phyloP scores from a whole-genome alignment of 768 basidiomycete genomes.

The Lactifluus echinatus region DNA sequence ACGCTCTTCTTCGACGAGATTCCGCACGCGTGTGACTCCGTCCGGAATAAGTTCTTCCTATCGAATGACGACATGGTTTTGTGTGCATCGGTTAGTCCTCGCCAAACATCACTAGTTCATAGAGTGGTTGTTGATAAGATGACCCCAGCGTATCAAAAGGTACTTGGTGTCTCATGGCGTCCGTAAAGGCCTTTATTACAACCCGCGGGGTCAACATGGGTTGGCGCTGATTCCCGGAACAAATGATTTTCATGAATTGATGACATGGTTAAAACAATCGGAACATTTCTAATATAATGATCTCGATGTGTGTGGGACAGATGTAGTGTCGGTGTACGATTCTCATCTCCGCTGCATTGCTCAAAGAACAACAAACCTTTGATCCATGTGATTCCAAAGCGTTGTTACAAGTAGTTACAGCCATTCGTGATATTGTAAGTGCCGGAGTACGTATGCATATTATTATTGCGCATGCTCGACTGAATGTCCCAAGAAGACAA shows the following conservation, averaged over 20 bases:
- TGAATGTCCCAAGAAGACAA: not conserved
- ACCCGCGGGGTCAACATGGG: constrained; percentile 56
- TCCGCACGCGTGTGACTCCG: constrained; percentile 61
- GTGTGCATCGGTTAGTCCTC: constrained; percentile 48
- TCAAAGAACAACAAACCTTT: not conserved
- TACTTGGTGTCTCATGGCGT: constrained; percentile 75
- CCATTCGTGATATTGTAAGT: not conserved
- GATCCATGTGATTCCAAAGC: not conserved
- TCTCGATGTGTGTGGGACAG: not conserved
- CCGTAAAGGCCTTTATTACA: constrained; percentile 53
- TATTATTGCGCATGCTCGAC: no score
- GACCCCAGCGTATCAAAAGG: constrained; percentile 51
- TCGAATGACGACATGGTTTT: constrained; percentile 81
- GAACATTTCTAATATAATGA: constrained; percentile 6
- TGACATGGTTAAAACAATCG: constrained; percentile 48
- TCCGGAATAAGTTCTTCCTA: constrained; percentile 63
- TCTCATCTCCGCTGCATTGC: not conserved
- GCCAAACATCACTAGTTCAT: not conserved
- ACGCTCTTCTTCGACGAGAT: constrained; percentile 89
- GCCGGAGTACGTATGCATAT: not conserved
- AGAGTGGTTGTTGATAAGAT: not conserved
- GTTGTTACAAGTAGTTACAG: no score
- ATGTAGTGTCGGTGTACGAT: not conserved
- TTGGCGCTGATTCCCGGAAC: constrained; percentile 46
- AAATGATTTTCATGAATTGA: constrained; percentile 45